Percentiles rank a stretch among this genome's conserved stretches.
These are phyloP conservation scores for Lasiosphaeris hirsuta DNA, from an alignment of 495 filamentous ascomycete species.

Conservation along the genomic window DNA sequence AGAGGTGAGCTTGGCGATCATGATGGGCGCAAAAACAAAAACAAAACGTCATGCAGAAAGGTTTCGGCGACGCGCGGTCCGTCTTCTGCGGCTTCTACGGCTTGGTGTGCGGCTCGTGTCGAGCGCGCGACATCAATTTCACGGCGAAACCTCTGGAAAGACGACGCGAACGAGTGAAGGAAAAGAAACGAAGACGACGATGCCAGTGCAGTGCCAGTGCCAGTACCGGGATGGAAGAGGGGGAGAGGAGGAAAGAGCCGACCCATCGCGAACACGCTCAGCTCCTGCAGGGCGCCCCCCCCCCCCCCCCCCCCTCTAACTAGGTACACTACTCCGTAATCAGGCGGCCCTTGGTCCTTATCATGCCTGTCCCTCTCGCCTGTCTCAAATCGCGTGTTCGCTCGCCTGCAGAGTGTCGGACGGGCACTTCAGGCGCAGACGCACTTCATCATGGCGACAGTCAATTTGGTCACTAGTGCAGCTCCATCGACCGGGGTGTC, in stretches of 20 bases:
- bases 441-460: constrained; percentile 3
- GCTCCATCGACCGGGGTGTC: not conserved
- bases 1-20: constrained; percentile 37
- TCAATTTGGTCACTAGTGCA: constrained; percentile 8
- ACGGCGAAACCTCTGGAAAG: not conserved
- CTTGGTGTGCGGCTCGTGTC: constrained; percentile 7
- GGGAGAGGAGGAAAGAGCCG: constrained; percentile 4
- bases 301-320: not conserved
- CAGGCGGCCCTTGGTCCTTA: not conserved
- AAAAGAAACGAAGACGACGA: not conserved
- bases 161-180: not conserved
- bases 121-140: constrained; percentile 14
- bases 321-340: too few relatives aligned
- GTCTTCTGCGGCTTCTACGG: not conserved
- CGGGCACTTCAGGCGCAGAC: not conserved
- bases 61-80: not conserved
- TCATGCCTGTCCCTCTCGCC: not conserved
- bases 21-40: constrained; percentile 16
- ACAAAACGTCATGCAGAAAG: not conserved
- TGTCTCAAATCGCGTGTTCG: constrained; percentile 6
- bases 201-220: too few relatives aligned
- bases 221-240: not conserved
- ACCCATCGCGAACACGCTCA: constrained; percentile 2
- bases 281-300: not conserved
- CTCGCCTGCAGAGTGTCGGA: not conserved